Base-by-base conservation (phyloP, 2,329 filamentous ascomycete species). In the Coniochaeta pulveracea region DNA sequence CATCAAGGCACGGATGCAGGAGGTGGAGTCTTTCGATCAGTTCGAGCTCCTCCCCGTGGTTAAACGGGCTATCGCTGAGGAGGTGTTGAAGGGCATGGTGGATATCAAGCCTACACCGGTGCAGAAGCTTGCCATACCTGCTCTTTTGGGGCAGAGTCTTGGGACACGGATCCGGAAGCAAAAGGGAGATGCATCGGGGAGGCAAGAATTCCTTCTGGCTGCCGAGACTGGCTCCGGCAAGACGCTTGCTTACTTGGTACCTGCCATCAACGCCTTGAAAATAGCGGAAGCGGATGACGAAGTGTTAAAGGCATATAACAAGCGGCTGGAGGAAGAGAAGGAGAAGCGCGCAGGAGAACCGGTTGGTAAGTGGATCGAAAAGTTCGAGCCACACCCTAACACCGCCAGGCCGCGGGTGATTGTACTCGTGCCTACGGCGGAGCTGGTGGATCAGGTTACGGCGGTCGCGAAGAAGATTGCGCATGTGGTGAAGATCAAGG, bases 191-290 rank as follows among this genome's bases (percentile, higher is more conserved):
- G 43, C 47, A 23, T 43, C 40, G 5, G 35, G 51, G 3, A 67
- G 49, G 43, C 57, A 59, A 38, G 70, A 63, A 58, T 95, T 85
- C 50, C 67, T 98, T 10, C 66, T 98, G 32, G 91, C 91, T 4
- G 91, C 91, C 9, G 91, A 98, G 63, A 98, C 91, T 1, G 91
- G 91, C 10, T 96, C 91, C 1, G 91, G 91, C 39, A 98, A 98
- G 64, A 98, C 91, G 1, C 64, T 98, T 40, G 85, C 91, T 7
- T 98, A 98, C 51, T 63, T 96, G 5, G 58, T 95, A 5, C 93
- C 91, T 0, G 70, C 80, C 11, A 66, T 98, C 34, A 77, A 98
- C 56, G 82, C 84, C 7, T 57, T 98, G 47, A 98, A 98, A 60
- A 63, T 73, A 21, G 76, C 75, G 5, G 84, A 89, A 49, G 63